Evolutionary conservation across 2,329 filamentous ascomycete genomes (phyloP), one percentile per base, ranked within the genome.

Genomic region (Rugonectria rugulosa): DNA sequence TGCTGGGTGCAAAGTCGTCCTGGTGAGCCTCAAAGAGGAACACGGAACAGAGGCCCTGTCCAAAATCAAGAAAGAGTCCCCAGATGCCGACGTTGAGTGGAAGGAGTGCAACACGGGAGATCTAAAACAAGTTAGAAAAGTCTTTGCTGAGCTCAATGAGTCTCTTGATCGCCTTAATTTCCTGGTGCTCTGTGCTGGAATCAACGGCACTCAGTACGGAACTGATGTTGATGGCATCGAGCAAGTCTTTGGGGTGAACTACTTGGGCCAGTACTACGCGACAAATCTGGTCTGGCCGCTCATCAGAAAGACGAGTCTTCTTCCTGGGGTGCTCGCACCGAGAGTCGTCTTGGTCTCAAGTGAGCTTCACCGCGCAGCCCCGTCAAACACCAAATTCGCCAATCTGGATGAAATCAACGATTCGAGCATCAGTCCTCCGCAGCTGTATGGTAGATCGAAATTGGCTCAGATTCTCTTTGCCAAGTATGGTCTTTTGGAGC

Each of bases 211-310:
- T 46, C 65, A 73, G 50, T 78, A 71, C 61, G 71, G 63, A 1
- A 50, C 72, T 1, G 72, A 74, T 14, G 34, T 61, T 1, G 77
- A 79, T 43, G 72, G 72, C 0, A 76, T 79, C 43, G 78, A 80
- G 29, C 68, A 74, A 5, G 73, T 76, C 53, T 80, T 80, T 57
- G 72, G 72, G 1, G 75, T 80, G 5, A 80, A 79, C 46, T 79
- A 70, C 54, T 69, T 80, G 1, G 77, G 76, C 1, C 75, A 80
- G 12, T 79, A 74, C 55, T 79, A 79, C 52, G 74, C 66, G 6
- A 61, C 63, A 47, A 79, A 79, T 50, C 68, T 72, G 36, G 69
- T 79, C 1, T 80, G 75, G 67, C 76, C 77, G 7, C 51, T 78
- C 0, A 57, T 80, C 10, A 65, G 74, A 17, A 75, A 74, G 63